Base-by-base conservation (phyloP, 2,329 filamentous ascomycete species). In the Pseudopithomyces maydicus region DNA sequence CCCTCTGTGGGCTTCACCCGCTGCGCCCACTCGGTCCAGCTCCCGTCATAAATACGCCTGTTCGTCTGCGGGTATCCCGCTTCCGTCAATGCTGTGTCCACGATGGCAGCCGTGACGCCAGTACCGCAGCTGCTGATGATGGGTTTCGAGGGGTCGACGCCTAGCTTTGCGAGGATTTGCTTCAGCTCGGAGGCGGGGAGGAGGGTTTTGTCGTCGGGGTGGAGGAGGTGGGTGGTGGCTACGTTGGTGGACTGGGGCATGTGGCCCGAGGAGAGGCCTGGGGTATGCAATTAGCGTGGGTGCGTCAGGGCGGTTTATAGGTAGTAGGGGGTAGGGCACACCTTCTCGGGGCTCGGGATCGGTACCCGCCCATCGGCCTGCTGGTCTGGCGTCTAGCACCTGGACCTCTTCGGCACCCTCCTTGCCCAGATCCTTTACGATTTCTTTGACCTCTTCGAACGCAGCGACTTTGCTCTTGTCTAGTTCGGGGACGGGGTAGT, bases 101-200 rank as follows among this genome's bases (percentile, higher is more conserved):
- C 86, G 42, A 97, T 86, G 17, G 91, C 91, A 7, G 95, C 95
- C 11, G 93, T 98, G 50, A 99, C 94, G 33, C 95, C 95, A 6
- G 93, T 97, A 12, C 95, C 95, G 69, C 95, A 99, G 68, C 86
- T 94, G 48, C 87, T 90, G 67, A 98, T 89, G 64, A 97, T 90
- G 3, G 93, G 90, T 74, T 89, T 92, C 26, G 82, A 81, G 0
- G 90, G 86, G 71, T 97, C 88, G 8, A 99, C 80, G 0, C 92
- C 89, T 72, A 90, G 94, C n/a, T 83, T 81, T 73, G 90, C 81
- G 69, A 99, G 95, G 15, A 98, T 73, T 69, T 88, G 85, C 66
- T 83, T 84, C 47, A 99, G 80, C 75, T 94, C 83, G 12, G 90
- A 85, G 0, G 84, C 81, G 0, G 92, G 84, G 19, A 93, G 83